Conservation (phyloP, 2,329 filamentous ascomycete species). For the Cladosporium sp. region DNA sequence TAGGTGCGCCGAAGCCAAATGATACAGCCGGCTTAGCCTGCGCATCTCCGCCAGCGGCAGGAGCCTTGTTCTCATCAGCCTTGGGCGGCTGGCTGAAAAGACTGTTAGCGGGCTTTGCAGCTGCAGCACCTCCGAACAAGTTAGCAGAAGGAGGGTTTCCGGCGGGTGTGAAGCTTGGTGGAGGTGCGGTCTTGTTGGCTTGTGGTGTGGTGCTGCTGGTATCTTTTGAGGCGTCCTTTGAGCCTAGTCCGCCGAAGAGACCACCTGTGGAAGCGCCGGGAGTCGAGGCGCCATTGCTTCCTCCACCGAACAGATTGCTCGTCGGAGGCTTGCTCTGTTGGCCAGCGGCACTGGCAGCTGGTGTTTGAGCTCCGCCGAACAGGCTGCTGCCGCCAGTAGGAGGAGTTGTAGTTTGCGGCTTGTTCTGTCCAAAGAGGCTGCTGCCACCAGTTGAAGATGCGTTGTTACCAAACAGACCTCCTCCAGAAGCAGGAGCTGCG, state of each 20-base stretch:
- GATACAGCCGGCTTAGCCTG: background rate
- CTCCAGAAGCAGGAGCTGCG: conserved; percentile 13
- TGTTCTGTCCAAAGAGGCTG: conserved; percentile 2
- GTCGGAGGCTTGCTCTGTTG: conserved; percentile 9
- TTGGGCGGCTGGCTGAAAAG: conserved; percentile 15
- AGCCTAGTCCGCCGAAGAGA: conserved; percentile 7
- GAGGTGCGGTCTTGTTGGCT: conserved; percentile 16
- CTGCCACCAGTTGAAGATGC: background rate
- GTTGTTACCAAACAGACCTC: background rate
- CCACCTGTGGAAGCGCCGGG: conserved; percentile 4
- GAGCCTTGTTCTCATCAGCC: conserved; percentile 14
- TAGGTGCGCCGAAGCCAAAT: background rate
- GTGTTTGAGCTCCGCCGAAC: conserved; percentile 15
- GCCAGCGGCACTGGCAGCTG: conserved; percentile 2
- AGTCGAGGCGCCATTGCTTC: conserved; percentile 1
- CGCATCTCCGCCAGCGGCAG: background rate
- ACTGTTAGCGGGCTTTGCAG: conserved; percentile 11
- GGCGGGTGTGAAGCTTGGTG: conserved; percentile 25
- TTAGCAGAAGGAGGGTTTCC: conserved; percentile 22
- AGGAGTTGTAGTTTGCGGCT: background rate
- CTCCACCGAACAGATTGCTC: conserved; percentile 8
- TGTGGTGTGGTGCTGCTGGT: conserved; percentile 21
- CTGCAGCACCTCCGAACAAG: conserved; percentile 1
- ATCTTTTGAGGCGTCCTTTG: background rate
- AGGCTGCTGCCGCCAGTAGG: conserved; percentile 4